Conservation (phyloP, 225 moss, liverwort and hornwort species). For the Takakia lepidozioides region DNA sequence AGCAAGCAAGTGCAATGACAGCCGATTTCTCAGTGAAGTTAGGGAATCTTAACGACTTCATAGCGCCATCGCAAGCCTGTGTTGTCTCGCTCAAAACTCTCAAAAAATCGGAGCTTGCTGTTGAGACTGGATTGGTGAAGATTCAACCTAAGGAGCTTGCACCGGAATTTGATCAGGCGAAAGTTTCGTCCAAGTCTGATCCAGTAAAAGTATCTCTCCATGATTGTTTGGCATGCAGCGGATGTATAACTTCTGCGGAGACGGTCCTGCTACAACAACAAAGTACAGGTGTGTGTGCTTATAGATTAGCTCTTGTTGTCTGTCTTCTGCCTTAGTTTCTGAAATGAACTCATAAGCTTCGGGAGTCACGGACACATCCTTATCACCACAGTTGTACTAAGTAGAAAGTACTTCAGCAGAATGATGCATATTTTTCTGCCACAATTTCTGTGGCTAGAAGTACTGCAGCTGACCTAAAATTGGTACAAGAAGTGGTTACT, state of each 20-base stretch:
- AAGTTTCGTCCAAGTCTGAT: conserved; percentile 19
- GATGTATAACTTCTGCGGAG: conserved; percentile 94
- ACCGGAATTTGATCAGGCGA: conserved; percentile 22
- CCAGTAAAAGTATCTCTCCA: conserved; percentile 83
- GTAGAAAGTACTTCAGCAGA: background rate
- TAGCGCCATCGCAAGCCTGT: conserved; percentile 80
- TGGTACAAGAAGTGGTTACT: too few relatives aligned
- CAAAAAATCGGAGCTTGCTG: conserved; percentile 21
- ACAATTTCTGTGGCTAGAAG: too few relatives aligned
- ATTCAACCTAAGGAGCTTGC: conserved; percentile 23
- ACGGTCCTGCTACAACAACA: conserved; percentile 98
- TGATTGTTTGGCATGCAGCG: conserved; percentile 93
- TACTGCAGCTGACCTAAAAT: too few relatives aligned
- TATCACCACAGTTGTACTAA: background rate
- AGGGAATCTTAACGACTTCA: conserved; percentile 83
- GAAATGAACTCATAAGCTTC: too few relatives aligned
- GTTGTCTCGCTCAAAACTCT: conserved; percentile 67
- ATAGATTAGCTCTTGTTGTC: too few relatives aligned
- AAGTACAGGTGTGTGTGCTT: conserved; percentile 38
- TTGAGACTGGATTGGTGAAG: conserved; percentile 32
- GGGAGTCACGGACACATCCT: too few relatives aligned
- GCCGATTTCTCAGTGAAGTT: conserved; percentile 71
- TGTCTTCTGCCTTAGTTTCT: too few relatives aligned
- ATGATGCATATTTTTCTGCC: too few relatives aligned
- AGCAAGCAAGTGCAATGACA: conserved; percentile 18